phyloP scores from a whole-genome alignment of 1,139 yeast species.

The Zygosaccharomyces pseudobailii region DNA sequence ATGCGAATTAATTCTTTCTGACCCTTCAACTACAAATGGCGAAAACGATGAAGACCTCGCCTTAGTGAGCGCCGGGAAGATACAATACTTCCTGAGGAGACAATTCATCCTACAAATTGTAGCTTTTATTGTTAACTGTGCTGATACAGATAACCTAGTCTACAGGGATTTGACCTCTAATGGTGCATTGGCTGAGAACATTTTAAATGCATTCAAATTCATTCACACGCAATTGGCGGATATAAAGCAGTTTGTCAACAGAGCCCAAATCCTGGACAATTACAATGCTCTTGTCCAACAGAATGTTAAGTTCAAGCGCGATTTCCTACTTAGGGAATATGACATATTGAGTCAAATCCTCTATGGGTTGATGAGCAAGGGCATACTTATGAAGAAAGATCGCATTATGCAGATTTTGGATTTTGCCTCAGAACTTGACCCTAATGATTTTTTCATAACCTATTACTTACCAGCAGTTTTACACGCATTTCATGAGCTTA shows the following conservation, averaged over 20 bases:
- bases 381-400: conserved; percentile 36
- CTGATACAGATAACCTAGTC: conserved; percentile 21
- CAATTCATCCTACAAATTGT: conserved; percentile 68
- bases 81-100: conserved; percentile 64
- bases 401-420: conserved; percentile 41
- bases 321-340: conserved; percentile 60
- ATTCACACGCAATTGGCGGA: conserved; percentile 52
- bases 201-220: conserved; percentile 50
- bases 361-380: conserved; percentile 44
- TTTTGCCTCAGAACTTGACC: conserved; percentile 42
- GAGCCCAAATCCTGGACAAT: conserved; percentile 55
- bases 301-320: conserved; percentile 54
- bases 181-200: conserved; percentile 36
- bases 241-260: conserved; percentile 61
- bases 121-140: conserved; percentile 48
- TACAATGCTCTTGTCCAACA: conserved; percentile 49
- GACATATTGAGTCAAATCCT: conserved; percentile 67
- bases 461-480: conserved; percentile 66
- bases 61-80: conserved; percentile 62
- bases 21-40: conserved; percentile 2
- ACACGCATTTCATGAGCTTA: conserved; percentile 39
- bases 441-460: conserved; percentile 57
- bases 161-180: conserved; percentile 24
- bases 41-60: conserved; percentile 40
- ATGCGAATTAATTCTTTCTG: conserved; percentile 47